Evolutionary conservation across 257 asterid species (phyloP).

Genomic region (Nicotiana obtusifolia): DNA sequence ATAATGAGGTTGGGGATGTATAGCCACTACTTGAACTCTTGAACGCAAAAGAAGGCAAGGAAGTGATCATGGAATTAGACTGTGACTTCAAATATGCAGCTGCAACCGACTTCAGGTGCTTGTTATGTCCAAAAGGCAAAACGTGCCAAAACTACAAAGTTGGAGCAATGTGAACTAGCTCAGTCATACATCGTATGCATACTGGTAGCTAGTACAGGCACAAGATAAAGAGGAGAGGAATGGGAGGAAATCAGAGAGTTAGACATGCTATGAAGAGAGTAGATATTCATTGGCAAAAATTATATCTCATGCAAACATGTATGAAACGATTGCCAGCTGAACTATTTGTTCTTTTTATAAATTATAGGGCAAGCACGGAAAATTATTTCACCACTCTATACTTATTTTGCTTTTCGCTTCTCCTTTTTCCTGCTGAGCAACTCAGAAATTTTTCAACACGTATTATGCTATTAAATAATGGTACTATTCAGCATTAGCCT

Average conservation of each 20-base stretch:
- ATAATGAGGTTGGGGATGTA: slow-evolving; percentile 63
- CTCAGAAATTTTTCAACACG: neutral
- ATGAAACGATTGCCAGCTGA: neutral
- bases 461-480: neutral
- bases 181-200: neutral
- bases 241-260: neutral
- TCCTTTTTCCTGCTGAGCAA: neutral
- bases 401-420: neutral
- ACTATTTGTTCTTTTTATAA: neutral
- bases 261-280: neutral
- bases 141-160: slow-evolving; percentile 77
- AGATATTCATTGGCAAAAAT: neutral
- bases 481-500: neutral
- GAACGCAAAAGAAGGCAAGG: slow-evolving; percentile 67
- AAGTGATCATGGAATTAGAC: slow-evolving; percentile 61
- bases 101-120: slow-evolving; percentile 83
- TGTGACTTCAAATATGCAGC: slow-evolving; percentile 82
- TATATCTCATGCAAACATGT: neutral
- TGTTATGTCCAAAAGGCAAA: slow-evolving; percentile 93
- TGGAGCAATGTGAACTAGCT: neutral
- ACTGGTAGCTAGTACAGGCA: neutral
- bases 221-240: neutral
- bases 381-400: neutral
- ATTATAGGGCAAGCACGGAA: neutral
- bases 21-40: slow-evolving; percentile 74